Base-by-base conservation (phyloP, 192 early-diverging fungal species). In the Podila verticillata region DNA sequence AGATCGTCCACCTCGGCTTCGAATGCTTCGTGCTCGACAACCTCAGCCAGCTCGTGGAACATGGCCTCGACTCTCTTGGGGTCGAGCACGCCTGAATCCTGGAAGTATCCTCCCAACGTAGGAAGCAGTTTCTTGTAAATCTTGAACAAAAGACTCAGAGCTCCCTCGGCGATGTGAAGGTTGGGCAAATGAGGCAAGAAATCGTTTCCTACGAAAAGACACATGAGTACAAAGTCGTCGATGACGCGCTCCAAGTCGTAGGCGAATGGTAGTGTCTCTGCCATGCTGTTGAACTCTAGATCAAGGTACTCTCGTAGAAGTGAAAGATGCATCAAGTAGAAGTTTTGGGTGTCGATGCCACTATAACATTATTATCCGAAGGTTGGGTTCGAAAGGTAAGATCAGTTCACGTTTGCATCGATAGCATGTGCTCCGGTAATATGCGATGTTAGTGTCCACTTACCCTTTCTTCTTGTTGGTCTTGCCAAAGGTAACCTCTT, bases 191-290 rank as follows among this genome's bases (percentile, higher is more conserved):
- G 95, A 51, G 98, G 98, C 68, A 99, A 75, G 83, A 79, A 79
- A 82, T 99, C 98, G 81, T 99, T 99, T 58, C 98, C 98, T 20
- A 99, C 96, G 86, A 99, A 96, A 84, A 98, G 92, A 59, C 90
- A 92, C 73, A 98, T 86, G 29, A 99, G 87, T 3, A 98, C 91
- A 80, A 95, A 99, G 72, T 99, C 98, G 81, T 99, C 98, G 58
- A 98, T 93, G 24, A 97, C 92, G 28, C 96, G 91, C 80, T 99
- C 98, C 20, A 97, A 84, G 72, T 96, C 90, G 84, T 94, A 95
- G 6, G 83, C 59, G 69, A 91, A 95, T 0, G 85, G 73, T 48
- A 93, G 57, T 12, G 57, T 59, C 54, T 87, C 84, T 63, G 87
- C 83, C 24, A 90, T 75, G 36, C 86, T 88, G 39, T 70, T 66